phyloP scores from a whole-genome alignment of 2,329 filamentous ascomycete species.

The Metarhizium sp. region DNA sequence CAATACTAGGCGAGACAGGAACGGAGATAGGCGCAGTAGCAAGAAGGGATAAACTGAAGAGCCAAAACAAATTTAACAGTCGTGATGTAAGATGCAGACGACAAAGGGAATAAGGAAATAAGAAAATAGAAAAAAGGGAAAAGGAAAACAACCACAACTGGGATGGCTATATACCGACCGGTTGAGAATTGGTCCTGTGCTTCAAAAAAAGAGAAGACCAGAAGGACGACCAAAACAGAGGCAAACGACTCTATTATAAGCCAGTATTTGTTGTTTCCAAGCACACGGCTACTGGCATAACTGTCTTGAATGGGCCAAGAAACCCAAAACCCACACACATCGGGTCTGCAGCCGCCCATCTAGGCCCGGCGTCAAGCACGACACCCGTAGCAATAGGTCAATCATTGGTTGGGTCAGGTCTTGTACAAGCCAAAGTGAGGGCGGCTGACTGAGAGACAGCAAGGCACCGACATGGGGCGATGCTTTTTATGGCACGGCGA shows the following conservation, averaged over 20 bases:
- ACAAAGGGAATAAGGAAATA: slow-evolving; percentile 16
- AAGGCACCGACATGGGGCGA: background rate
- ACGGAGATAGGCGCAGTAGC: background rate
- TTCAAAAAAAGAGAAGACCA: background rate
- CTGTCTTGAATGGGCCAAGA: background rate
- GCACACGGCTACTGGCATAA: background rate
- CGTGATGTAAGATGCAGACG: slow-evolving; percentile 7
- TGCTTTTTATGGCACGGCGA: slow-evolving; percentile 3
- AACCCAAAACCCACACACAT: background rate
- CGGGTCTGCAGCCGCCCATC: background rate
- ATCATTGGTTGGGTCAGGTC: background rate
- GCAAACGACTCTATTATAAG: slow-evolving; percentile 16
- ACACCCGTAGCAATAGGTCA: background rate
- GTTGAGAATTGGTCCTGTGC: slow-evolving; percentile 6
- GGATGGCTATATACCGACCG: background rate
- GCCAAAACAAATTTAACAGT: background rate
- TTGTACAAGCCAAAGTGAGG: background rate
- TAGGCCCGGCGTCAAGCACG: background rate
- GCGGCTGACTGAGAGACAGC: background rate
- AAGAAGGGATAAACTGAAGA: background rate
- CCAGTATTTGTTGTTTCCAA: background rate
- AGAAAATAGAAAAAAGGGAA: slow-evolving; percentile 9
- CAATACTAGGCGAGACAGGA: background rate
- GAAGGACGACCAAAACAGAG: slow-evolving; percentile 1
- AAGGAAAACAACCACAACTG: background rate